A percentile compares a stretch with the other conserved stretches of the same genome.
Conservation (phyloP, 306 rosid genomes). For the Clitoria ternatea region DNA sequence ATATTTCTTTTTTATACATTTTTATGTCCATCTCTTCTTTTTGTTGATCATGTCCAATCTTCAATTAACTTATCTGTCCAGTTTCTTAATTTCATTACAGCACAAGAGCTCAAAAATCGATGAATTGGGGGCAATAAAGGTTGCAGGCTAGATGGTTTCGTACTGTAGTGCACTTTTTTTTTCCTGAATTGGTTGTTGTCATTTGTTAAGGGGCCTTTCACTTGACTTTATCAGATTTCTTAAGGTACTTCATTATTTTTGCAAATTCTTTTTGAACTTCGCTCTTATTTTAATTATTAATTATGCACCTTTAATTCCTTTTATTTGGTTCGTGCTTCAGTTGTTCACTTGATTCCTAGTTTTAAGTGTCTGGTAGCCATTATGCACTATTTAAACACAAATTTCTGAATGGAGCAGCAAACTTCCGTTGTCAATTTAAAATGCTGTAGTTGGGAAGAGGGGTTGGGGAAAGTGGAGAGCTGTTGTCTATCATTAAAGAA, state of each 20-base stretch:
- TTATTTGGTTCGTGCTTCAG: neutral
- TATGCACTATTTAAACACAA: neutral
- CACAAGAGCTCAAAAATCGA: slow-evolving; percentile 87
- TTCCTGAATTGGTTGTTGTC: slow-evolving; percentile 59
- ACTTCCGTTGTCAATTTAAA: neutral
- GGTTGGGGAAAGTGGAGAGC: neutral
- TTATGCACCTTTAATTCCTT: neutral
- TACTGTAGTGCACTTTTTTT: slow-evolving; percentile 48
- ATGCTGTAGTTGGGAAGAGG: neutral
- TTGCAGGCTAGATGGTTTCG: slow-evolving; percentile 67
- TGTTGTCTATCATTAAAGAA: too few relatives aligned
- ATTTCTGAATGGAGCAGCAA: neutral
- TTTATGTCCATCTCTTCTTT: slow-evolving; percentile 8
- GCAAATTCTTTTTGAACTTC: slow-evolving; percentile 9
- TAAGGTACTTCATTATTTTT: slow-evolving; percentile 57
- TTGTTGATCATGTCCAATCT: neutral
- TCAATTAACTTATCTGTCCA: slow-evolving; percentile 20
- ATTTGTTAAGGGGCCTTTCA: slow-evolving; percentile 47
- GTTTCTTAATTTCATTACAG: slow-evolving; percentile 44
- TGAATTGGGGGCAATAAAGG: slow-evolving; percentile 80
- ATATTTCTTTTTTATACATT: neutral
- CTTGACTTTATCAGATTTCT: slow-evolving; percentile 51
- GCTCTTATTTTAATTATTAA: neutral
- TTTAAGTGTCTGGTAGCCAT: neutral
- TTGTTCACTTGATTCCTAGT: neutral